Evolutionary conservation across 495 filamentous ascomycete species (phyloP).

Genomic region (Xylaria bambusicola): DNA sequence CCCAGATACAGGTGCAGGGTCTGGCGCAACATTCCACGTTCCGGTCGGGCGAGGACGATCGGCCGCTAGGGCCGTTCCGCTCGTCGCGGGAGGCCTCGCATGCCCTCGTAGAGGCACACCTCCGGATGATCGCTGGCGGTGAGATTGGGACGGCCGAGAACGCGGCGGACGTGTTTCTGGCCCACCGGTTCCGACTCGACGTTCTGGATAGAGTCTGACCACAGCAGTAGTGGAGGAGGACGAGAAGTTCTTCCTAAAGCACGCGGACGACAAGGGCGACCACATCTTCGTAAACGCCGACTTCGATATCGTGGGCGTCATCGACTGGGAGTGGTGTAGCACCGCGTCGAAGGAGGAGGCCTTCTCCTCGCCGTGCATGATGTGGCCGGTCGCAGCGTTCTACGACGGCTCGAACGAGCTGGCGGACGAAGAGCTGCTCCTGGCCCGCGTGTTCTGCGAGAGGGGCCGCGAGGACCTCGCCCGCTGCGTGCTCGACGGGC

Average conservation of each 20-base stretch:
- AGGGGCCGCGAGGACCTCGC: slow-evolving; percentile 30
- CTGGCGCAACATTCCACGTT: slow-evolving; percentile 21
- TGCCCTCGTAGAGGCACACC: slow-evolving; percentile 23
- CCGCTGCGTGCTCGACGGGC: neutral
- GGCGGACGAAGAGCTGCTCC: slow-evolving; percentile 36
- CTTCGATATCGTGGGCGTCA: slow-evolving; percentile 47
- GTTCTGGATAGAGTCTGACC: slow-evolving; percentile 10
- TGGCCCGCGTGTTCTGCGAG: slow-evolving; percentile 35
- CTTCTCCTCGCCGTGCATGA: slow-evolving; percentile 45
- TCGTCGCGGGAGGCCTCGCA: slow-evolving; percentile 26
- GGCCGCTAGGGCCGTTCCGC: slow-evolving; percentile 28
- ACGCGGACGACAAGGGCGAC: slow-evolving; percentile 50
- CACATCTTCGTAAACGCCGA: slow-evolving; percentile 48
- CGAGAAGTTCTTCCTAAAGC: slow-evolving; percentile 44
- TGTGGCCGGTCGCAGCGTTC: slow-evolving; percentile 46
- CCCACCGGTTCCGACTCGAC: slow-evolving; percentile 44
- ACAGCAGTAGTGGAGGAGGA: slow-evolving; percentile 18
- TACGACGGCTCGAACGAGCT: slow-evolving; percentile 40
- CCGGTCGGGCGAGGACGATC: slow-evolving; percentile 8
- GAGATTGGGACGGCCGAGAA: slow-evolving; percentile 22
- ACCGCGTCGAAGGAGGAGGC: slow-evolving; percentile 38
- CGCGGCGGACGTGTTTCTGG: slow-evolving; percentile 39
- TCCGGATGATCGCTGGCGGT: slow-evolving; percentile 24
- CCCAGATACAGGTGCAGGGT: too few species aligned
- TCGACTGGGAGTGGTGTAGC: slow-evolving; percentile 50